Base-by-base conservation (phyloP, 345 rosid species). In the Ceriops zippeliana region DNA sequence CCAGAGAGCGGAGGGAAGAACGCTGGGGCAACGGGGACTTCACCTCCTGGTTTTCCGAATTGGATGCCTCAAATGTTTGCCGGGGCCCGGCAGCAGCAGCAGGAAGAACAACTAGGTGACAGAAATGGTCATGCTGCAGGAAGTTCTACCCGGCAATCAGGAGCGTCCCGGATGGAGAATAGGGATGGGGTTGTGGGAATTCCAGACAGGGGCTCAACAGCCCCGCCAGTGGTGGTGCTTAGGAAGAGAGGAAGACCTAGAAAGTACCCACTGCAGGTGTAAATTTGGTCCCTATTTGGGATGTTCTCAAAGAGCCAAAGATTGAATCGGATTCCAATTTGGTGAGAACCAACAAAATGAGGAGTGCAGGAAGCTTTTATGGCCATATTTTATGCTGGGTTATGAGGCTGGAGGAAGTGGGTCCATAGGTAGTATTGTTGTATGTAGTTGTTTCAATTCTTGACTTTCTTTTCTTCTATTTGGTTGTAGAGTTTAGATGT, bases 231-330 rank as follows among this genome's bases (percentile, higher is more conserved):
- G 19, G 52, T 30, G 70, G 28, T 53, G 34, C 26, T 56, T 47
- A 86, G 26, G 86, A 90, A 85, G 79, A 85, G 97, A 75, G 99
- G 97, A 60, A 83, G 99, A 75, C 96, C 97, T 0, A 82, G 89
- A 84, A 93, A 91, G 74, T 81, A 82, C 71, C 75, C 84, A 3
- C 0, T 61, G 6, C 72, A 4, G 19, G 9, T 28, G 1, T 56
- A 42, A 42, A n/a, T 37, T 49, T 17, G 31, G 58, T 42, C 19
- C 49, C 19, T 3, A 42, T 42, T 13, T 13, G 49, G 19, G 17
- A 42, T 42, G 49, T 42, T 42, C 49, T 13, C 49, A 42, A 42
- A 42, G 49, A 42, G 17, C 17, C 49, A 42, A 19, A 2, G 37
- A 21, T 57, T 27, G 37, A 24, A 16, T 8, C 3, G 26, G 9